Evolutionary conservation across 208 protist species (phyloP), one percentile per base, ranked within the genome.

Genomic region (Acanthamoeba castellanii): DNA sequence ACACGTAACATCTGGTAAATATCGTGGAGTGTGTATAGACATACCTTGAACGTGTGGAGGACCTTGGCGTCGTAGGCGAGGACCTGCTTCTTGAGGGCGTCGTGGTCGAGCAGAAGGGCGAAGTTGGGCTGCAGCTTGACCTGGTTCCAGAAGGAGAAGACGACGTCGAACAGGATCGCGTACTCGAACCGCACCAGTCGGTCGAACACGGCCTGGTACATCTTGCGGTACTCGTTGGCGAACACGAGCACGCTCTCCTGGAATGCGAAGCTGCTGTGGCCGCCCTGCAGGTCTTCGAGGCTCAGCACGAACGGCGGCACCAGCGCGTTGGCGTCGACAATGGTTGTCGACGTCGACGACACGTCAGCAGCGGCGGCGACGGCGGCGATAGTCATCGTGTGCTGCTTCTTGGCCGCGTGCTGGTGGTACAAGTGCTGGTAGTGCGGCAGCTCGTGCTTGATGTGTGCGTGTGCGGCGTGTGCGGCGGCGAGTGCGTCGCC

Each of bases 121-220:
- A 76, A 92, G 87, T 92, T 68, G 27, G 87, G 87, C 87, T 76
- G 87, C 18, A 74, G 66, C 87, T 92, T 92, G 87, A 92, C 87
- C 37, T 92, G 87, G 37, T 74, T 92, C 87, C 87, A 92, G 87
- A 92, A 92, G 22, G 87, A 76, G 87, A 92, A 92, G 18, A 92
- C 47, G 14, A 92, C 25, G 34, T 92, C 87, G 87, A 92, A 92
- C 61, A 92, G 37, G 87, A 74, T 74, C 25, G 57, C 87, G 37
- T 76, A 92, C 42, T 92, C 87, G 87, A 76, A 92, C 4, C 66
- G 50, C 16, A 92, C 50, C 2, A 92, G 57, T 27, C 66, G 57
- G 57, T 92, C 87, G 87, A 92, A 92, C 32, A 92, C 61, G 30
- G 66, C 50, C 87, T 92, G 87, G 87, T 74, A 92, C 61, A 92